A percentile compares a stretch with the other conserved stretches of the same genome.
Conservation (phyloP, 108 stramenopile species). For the Cylindrotheca closterium region DNA sequence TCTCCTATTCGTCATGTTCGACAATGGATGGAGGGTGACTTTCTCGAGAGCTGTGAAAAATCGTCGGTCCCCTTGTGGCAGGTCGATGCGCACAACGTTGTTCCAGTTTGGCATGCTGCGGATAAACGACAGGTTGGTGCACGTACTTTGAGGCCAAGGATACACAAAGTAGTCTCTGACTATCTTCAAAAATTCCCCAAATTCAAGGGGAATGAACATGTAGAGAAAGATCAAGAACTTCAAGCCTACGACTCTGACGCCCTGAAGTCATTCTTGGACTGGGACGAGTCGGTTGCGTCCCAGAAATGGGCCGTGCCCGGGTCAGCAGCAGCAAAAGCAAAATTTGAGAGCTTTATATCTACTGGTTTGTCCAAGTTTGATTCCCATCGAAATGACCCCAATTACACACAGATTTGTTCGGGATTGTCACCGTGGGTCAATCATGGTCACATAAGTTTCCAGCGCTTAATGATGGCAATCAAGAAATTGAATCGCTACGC, state of each 20-base stretch:
- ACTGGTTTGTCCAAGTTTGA: constrained; percentile 78
- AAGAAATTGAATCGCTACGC: constrained; percentile 68
- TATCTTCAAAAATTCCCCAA: constrained; percentile 81
- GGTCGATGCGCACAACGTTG: constrained; percentile 98
- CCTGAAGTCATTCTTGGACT: constrained; percentile 49
- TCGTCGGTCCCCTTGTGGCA: constrained; percentile 73
- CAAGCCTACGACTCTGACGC: constrained; percentile 39
- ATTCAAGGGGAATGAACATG: constrained; percentile 54
- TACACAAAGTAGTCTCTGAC: constrained; percentile 68
- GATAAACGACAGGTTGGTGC: constrained; percentile 94
- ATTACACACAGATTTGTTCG: constrained; percentile 59
- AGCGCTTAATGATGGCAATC: constrained; percentile 74
- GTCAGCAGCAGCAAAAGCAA: constrained; percentile 58
- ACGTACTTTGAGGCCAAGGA: constrained; percentile 93
- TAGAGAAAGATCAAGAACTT: constrained; percentile 28
- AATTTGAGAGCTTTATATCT: constrained; percentile 72
- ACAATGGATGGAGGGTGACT: constrained; percentile 66
- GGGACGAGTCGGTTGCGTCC: constrained; percentile 57
- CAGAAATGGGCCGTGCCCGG: constrained; percentile 77
- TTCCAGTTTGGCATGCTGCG: constrained; percentile 94
- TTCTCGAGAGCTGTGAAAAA: constrained; percentile 42
- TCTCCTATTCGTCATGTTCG: constrained; percentile 76
- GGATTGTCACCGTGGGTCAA: constrained; percentile 90
- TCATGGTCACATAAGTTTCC: constrained; percentile 88
- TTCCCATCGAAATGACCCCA: constrained; percentile 92